Evolutionary conservation across 2,329 filamentous ascomycete species (phyloP).

Genomic region (Paecilomyces niveus): DNA sequence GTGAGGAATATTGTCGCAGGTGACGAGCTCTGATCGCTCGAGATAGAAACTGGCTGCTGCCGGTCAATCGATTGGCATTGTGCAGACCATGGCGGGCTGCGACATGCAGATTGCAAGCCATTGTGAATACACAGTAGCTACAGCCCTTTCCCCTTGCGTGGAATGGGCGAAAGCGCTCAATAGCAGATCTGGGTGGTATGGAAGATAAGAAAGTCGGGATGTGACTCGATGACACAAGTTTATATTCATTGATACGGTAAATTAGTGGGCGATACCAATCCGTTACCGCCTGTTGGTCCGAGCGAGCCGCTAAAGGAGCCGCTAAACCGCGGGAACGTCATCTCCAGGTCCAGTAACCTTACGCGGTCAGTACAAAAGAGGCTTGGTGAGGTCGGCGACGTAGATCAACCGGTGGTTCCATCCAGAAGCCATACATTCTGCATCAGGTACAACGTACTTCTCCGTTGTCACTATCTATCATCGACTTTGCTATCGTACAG

Average conservation of each 20-base stretch:
- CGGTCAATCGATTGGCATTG: conserved; percentile 14
- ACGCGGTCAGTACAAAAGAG: neutral
- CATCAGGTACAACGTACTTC: neutral
- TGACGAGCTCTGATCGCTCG: conserved; percentile 20
- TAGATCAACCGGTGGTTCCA: neutral
- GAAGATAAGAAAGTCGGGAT: neutral
- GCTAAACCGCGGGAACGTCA: conserved; percentile 2
- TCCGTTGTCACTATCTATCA: neutral
- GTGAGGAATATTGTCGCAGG: conserved; percentile 28
- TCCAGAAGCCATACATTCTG: neutral
- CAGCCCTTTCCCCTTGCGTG: neutral
- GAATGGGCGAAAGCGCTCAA: neutral
- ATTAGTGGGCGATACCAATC: conserved; percentile 1
- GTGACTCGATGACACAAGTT: neutral
- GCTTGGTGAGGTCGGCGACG: neutral
- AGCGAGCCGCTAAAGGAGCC: neutral
- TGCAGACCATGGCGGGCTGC: conserved; percentile 6
- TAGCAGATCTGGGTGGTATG: neutral
- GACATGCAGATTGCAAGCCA: conserved; percentile 7
- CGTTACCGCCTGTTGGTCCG: neutral
- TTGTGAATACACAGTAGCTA: neutral
- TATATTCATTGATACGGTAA: neutral
- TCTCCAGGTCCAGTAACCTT: conserved; percentile 1
- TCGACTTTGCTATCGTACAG: neutral
- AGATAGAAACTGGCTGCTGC: conserved; percentile 17